Evolutionary conservation across 179 eudicot species (phyloP).

Genomic region (Carnegiea gigantea): DNA sequence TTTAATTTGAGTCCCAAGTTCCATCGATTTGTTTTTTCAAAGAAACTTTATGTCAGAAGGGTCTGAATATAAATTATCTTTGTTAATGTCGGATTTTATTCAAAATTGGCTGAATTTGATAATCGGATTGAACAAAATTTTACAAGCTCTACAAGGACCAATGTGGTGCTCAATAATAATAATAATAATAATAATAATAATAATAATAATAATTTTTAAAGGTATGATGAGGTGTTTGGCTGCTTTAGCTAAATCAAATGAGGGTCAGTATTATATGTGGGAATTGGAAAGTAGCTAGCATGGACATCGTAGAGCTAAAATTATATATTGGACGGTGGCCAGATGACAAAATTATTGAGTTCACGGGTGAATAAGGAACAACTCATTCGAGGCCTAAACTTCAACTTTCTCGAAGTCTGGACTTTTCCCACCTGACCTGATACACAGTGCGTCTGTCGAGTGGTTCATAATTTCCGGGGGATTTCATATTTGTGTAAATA

Average conservation of each 20-base stretch:
- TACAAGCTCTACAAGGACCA: no score
- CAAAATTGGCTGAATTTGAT: no score
- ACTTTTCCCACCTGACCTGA: constrained; percentile 20
- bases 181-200: no score
- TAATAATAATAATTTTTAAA: no score
- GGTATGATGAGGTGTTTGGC: constrained; percentile 9
- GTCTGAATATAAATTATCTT: no score
- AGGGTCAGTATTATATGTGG: constrained; percentile 10
- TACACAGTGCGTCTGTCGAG: background rate
- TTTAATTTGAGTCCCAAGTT: no score
- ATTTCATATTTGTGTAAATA: constrained; percentile 5
- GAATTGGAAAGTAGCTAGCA: constrained; percentile 5
- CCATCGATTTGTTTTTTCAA: no score
- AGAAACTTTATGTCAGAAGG: no score
- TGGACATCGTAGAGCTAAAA: background rate
- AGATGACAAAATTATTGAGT: constrained; percentile 16
- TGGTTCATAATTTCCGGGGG: background rate
- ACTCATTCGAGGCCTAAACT: constrained; percentile 5
- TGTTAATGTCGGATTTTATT: no score
- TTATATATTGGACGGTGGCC: constrained; percentile 5
- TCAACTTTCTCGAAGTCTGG: background rate
- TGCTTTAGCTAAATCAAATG: background rate
- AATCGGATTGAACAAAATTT: no score
- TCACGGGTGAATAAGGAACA: constrained; percentile 33
- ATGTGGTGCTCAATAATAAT: no score